Percentiles rank a stretch among this genome's conserved stretches.
Evolutionary conservation across 2,329 filamentous ascomycete species (phyloP).

Genomic region (Laburnicola sp.): DNA sequence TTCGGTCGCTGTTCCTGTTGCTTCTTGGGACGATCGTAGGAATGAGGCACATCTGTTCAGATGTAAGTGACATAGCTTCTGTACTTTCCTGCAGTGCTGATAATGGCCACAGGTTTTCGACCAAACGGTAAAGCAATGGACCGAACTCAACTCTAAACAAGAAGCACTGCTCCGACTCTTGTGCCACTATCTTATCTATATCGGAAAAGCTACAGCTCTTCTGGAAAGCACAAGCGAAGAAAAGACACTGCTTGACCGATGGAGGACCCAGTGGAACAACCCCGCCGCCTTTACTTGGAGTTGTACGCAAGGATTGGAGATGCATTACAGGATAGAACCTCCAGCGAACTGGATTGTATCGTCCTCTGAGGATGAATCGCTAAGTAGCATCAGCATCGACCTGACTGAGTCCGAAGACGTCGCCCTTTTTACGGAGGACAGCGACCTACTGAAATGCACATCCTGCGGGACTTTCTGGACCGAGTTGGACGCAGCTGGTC

Average conservation of each 20-base stretch:
- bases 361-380: constrained; percentile 19
- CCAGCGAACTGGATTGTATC: constrained; percentile 20
- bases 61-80: constrained; percentile 16
- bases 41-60: constrained; percentile 19
- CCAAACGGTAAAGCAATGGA: neutral
- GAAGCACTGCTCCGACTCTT: constrained; percentile 19
- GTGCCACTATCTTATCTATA: constrained; percentile 25
- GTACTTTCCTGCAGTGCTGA: neutral
- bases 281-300: constrained; percentile 25
- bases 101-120: constrained; percentile 10
- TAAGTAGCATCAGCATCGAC: constrained; percentile 22
- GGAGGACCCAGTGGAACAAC: constrained; percentile 22
- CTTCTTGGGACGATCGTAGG: constrained; percentile 22
- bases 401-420: constrained; percentile 16
- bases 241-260: constrained; percentile 13
- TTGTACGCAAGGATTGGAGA: constrained; percentile 15
- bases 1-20: constrained; percentile 20
- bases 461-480: constrained; percentile 19
- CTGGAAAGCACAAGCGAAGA: constrained; percentile 16
- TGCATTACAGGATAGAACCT: constrained; percentile 23
- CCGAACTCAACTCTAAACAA: constrained; percentile 13
- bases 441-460: constrained; percentile 18
- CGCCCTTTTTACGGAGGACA: constrained; percentile 13
- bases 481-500: constrained; percentile 2
- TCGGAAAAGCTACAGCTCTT: constrained; percentile 21